These are phyloP conservation scores for Aphanomyces stellatus DNA, from an alignment of 352 stramenopile genomes.

Conservation along the genomic window DNA sequence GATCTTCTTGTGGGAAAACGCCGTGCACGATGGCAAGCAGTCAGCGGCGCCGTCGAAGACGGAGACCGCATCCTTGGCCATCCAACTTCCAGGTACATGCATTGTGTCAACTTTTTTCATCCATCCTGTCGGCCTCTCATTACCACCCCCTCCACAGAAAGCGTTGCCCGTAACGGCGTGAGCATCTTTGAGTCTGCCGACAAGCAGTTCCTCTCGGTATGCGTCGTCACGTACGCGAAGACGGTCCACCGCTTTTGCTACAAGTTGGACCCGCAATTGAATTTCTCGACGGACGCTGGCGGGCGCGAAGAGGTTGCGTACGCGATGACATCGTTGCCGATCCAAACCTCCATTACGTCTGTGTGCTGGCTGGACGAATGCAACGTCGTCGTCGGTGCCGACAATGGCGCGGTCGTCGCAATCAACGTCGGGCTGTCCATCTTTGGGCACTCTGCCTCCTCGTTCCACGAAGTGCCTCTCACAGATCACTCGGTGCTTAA, in stretches of 20 bases:
- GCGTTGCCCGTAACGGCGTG: conserved; percentile 1
- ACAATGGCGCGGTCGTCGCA: conserved; percentile 1
- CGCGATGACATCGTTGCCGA: neutral
- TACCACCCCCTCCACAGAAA: neutral
- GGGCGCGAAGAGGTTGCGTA: neutral
- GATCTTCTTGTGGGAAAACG: conserved; percentile 1
- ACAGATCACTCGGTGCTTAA: neutral
- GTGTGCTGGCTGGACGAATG: conserved; percentile 13
- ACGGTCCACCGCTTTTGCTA: conserved; percentile 12
- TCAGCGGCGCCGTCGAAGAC: too few relatives aligned
- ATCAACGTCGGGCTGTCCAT: conserved; percentile 10
- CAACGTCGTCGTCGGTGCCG: conserved; percentile 1
- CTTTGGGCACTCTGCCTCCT: conserved; percentile 2
- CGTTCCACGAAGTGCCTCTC: conserved; percentile 9
- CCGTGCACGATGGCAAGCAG: neutral
- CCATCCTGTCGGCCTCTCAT: neutral
- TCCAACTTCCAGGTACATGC: conserved; percentile 3
- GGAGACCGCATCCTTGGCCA: neutral
- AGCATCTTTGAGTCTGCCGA: conserved; percentile 9
- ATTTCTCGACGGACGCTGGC: neutral
- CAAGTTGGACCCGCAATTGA: neutral
- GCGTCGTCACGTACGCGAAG: conserved; percentile 1
- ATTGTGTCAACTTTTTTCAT: neutral
- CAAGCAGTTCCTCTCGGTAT: neutral
- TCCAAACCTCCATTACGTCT: conserved; percentile 2